Conservation (phyloP, 2,329 filamentous ascomycete genomes). For the Exophiala calicioides region DNA sequence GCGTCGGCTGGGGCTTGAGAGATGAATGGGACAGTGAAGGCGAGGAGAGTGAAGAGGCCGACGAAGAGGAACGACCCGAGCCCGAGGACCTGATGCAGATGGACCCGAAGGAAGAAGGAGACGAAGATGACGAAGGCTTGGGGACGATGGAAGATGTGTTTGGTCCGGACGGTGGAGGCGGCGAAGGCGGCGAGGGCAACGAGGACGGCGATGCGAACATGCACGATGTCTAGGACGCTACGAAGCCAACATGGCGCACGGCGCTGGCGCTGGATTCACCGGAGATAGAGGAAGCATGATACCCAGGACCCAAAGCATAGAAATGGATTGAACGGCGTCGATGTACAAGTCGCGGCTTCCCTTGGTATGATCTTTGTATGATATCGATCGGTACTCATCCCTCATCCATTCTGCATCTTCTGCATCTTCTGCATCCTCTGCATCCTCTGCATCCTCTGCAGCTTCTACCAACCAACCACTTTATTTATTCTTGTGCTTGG, state of each 20-base stretch:
- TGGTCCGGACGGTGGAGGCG: slow-evolving; percentile 38
- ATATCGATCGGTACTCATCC: no score
- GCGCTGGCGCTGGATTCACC: no score
- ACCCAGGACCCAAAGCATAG: no score
- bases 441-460: no score
- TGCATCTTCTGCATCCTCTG: no score
- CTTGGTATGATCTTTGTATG: no score
- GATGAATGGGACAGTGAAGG: slow-evolving; percentile 61
- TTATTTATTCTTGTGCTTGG: no score
- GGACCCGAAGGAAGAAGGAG: slow-evolving; percentile 34
- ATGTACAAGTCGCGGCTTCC: no score
- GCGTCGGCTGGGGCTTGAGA: slow-evolving; percentile 57
- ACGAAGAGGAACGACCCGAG: slow-evolving; percentile 24
- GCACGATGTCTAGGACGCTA: slow-evolving; percentile 4
- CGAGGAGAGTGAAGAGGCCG: slow-evolving; percentile 43
- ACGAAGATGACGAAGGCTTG: slow-evolving; percentile 31
- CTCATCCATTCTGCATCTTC: no score
- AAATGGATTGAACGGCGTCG: no score
- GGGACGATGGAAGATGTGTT: slow-evolving; percentile 36
- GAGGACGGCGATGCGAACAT: slow-evolving; percentile 48
- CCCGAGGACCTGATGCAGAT: slow-evolving; percentile 30
- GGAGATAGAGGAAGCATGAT: no score
- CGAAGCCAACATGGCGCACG: not conserved
- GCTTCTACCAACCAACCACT: no score
- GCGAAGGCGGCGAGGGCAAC: slow-evolving; percentile 36